Evolutionary conservation across 257 asterid genomes (phyloP).

Genomic region (Gentiana macrophylla): DNA sequence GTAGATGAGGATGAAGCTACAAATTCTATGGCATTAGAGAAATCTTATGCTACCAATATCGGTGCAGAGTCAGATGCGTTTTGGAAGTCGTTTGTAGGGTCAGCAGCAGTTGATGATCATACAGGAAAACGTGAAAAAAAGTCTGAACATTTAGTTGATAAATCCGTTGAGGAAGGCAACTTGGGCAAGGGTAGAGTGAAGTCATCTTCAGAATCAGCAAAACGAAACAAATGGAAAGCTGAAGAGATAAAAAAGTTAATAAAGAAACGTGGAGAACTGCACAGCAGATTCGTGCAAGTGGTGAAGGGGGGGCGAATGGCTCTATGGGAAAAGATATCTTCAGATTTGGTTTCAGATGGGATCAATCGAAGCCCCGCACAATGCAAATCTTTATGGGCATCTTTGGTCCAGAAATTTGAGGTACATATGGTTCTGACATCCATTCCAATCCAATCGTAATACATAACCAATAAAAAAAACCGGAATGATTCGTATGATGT

Average conservation of each 20-base stretch:
- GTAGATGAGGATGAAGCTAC: constrained; percentile 26
- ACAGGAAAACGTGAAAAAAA: constrained; percentile 15
- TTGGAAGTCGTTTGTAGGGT: constrained; percentile 31
- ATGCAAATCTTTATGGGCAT: constrained; percentile 93
- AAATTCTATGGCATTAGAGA: constrained; percentile 22
- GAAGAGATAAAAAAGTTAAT: constrained; percentile 79
- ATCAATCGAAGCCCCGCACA: constrained; percentile 68
- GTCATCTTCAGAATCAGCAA: constrained; percentile 39
- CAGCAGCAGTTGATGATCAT: constrained; percentile 14
- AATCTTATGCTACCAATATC: constrained; percentile 3
- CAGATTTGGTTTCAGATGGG: constrained; percentile 48
- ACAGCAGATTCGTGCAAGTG: constrained; percentile 72
- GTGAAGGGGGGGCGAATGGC: constrained; percentile 83
- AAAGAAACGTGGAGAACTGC: constrained; percentile 71
- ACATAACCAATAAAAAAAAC: too few species aligned
- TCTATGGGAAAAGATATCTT: constrained; percentile 93
- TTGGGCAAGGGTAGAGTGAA: constrained; percentile 28
- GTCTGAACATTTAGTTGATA: constrained; percentile 18
- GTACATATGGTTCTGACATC: constrained; percentile 18
- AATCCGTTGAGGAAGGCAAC: constrained; percentile 24
- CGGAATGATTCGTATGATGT: too few species aligned
- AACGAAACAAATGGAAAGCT: constrained; percentile 85
- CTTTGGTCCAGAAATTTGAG: constrained; percentile 86
- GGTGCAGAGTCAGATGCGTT: constrained; percentile 37
- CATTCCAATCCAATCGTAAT: too few species aligned